A percentile compares a stretch with the other conserved stretches of the same genome.
These are phyloP conservation scores for Populus deltoides DNA, from an alignment of 345 rosid genomes.

Conservation along the genomic window DNA sequence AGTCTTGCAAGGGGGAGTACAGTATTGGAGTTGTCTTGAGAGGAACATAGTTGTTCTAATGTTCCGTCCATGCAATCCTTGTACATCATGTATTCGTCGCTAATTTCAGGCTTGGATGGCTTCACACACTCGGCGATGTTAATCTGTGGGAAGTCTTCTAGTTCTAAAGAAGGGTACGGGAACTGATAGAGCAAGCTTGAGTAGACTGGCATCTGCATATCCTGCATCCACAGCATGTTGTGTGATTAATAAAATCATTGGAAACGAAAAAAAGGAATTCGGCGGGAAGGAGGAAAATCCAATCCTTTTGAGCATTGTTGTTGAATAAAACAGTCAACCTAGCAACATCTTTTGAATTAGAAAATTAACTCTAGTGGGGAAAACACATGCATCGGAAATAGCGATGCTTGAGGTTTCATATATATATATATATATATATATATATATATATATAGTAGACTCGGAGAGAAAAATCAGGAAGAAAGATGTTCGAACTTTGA, in stretches of 20 bases:
- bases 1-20: conserved; percentile 31
- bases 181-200: conserved; percentile 31
- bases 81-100: conserved; percentile 29
- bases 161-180: conserved; percentile 44
- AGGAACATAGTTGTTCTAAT: conserved; percentile 40
- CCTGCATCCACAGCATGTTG: conserved; percentile 24
- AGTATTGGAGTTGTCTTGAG: conserved; percentile 25
- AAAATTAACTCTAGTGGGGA: neutral
- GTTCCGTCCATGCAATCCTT: conserved; percentile 42
- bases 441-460: neutral
- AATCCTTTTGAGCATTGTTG: neutral
- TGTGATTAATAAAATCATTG: neutral
- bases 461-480: conserved; percentile 15
- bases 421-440: neutral
- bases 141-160: conserved; percentile 55
- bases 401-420: conserved; percentile 6
- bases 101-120: conserved; percentile 21
- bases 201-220: conserved; percentile 28
- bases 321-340: neutral
- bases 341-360: neutral
- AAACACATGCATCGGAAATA: conserved; percentile 6
- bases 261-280: neutral
- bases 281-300: neutral
- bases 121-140: conserved; percentile 26
- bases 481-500: conserved; percentile 28